A percentile compares a stretch with the other conserved stretches of the same genome.
Evolutionary conservation across 2,329 filamentous ascomycete genomes (phyloP).

Genomic region (Coniella lustricola): DNA sequence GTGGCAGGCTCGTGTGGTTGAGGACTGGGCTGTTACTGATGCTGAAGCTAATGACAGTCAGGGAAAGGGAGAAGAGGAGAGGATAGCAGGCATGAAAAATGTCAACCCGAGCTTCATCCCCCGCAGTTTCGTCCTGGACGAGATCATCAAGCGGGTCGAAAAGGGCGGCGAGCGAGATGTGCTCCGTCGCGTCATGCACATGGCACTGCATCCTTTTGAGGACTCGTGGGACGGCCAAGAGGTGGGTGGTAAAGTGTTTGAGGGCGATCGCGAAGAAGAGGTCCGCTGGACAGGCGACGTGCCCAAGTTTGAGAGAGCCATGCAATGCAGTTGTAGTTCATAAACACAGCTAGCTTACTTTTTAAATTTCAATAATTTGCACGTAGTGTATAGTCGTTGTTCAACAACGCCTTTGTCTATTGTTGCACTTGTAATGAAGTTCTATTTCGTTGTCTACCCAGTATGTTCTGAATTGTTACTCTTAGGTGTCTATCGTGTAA

Average conservation of each 20-base stretch:
- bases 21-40: conserved; percentile 60
- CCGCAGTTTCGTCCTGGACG: conserved; percentile 85
- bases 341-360: background rate
- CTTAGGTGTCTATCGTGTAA: too few species aligned
- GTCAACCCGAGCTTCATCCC: conserved; percentile 94
- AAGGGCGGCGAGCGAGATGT: conserved; percentile 76
- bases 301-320: conserved; percentile 65
- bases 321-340: conserved; percentile 96
- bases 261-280: conserved; percentile 65
- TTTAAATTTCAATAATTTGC: too few species aligned
- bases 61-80: conserved; percentile 46
- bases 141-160: conserved; percentile 84
- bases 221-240: conserved; percentile 60
- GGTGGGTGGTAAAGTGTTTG: conserved; percentile 41
- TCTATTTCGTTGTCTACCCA: too few species aligned
- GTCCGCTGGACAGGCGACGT: conserved; percentile 80
- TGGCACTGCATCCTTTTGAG: conserved; percentile 77
- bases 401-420: too few species aligned
- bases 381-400: too few species aligned
- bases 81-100: conserved; percentile 67
- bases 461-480: background rate
- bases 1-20: conserved; percentile 64
- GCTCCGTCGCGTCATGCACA: conserved; percentile 68
- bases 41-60: conserved; percentile 25
- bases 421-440: too few species aligned